Conservation (phyloP, 2,329 filamentous ascomycete genomes). For the Verticillium klebahnii region DNA sequence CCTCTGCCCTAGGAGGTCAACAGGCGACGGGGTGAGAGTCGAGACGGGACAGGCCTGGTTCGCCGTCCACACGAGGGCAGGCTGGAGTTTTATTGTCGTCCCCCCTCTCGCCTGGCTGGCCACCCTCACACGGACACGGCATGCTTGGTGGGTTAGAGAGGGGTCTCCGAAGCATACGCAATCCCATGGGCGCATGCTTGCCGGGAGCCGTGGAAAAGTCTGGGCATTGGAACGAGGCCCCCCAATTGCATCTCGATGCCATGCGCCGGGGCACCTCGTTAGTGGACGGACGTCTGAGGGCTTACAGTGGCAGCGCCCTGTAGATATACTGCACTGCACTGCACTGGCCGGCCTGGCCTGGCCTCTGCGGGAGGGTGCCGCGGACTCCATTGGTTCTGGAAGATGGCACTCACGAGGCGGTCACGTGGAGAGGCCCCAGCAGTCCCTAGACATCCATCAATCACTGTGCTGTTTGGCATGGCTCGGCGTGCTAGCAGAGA, state of each 20-base stretch:
- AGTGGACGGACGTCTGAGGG: not conserved
- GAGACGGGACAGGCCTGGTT: no score
- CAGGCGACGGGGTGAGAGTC: not conserved
- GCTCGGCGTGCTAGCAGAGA: not conserved
- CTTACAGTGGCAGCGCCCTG: not conserved
- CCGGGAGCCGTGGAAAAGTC: not conserved
- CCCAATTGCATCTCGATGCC: not conserved
- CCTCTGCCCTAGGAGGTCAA: no score
- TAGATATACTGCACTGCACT: not conserved
- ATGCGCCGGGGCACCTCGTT: not conserved
- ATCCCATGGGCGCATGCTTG: not conserved
- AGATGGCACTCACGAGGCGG: no score
- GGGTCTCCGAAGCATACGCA: not conserved
- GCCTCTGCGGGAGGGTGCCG: no score
- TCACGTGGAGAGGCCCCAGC: not conserved
- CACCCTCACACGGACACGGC: not conserved
- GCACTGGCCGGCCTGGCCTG: not conserved
- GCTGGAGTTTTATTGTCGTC: not conserved
- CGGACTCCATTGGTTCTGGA: no score
- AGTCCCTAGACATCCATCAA: not conserved
- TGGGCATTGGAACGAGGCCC: not conserved
- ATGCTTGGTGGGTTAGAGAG: not conserved
- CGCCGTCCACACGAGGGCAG: not conserved
- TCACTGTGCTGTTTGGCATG: not conserved
- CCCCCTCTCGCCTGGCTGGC: not conserved